These are phyloP conservation scores for Urtica urens DNA, from an alignment of 306 rosid species.

Conservation along the genomic window DNA sequence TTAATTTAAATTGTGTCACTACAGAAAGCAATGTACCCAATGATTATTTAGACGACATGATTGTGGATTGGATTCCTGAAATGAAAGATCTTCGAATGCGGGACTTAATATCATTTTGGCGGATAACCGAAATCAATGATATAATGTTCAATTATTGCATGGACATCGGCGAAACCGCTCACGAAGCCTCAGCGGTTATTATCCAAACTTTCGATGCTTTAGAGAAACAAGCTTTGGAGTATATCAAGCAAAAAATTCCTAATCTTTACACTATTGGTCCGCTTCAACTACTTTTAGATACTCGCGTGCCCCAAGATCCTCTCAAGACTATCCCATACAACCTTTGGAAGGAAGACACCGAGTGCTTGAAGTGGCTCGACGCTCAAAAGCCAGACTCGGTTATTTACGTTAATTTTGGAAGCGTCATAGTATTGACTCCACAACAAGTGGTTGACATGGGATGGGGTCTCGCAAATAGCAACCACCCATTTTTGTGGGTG, in stretches of 20 bases:
- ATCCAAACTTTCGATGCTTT: slow-evolving; percentile 8
- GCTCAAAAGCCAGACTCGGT: slow-evolving; percentile 8
- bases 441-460: slow-evolving; percentile 10
- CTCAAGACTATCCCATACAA: slow-evolving; percentile 7
- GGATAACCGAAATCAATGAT: neutral
- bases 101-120: neutral
- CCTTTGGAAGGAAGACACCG: slow-evolving; percentile 14
- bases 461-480: slow-evolving; percentile 22
- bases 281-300: slow-evolving; percentile 3
- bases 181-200: slow-evolving; percentile 7
- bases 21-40: slow-evolving; percentile 6
- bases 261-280: slow-evolving; percentile 14
- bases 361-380: slow-evolving; percentile 12
- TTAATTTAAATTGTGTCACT: neutral
- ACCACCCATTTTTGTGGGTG: slow-evolving; percentile 10
- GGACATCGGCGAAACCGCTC: neutral
- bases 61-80: slow-evolving; percentile 12
- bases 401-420: slow-evolving; percentile 17
- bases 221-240: neutral
- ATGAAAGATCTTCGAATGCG: neutral
- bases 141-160: neutral
- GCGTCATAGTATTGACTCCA: slow-evolving; percentile 3
- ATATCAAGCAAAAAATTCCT: slow-evolving; percentile 5
- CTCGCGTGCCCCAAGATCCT: slow-evolving; percentile 1
- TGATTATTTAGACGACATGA: slow-evolving; percentile 6